Conservation (phyloP, 495 filamentous ascomycete species). For the Penicillium macrosclerotiorum region DNA sequence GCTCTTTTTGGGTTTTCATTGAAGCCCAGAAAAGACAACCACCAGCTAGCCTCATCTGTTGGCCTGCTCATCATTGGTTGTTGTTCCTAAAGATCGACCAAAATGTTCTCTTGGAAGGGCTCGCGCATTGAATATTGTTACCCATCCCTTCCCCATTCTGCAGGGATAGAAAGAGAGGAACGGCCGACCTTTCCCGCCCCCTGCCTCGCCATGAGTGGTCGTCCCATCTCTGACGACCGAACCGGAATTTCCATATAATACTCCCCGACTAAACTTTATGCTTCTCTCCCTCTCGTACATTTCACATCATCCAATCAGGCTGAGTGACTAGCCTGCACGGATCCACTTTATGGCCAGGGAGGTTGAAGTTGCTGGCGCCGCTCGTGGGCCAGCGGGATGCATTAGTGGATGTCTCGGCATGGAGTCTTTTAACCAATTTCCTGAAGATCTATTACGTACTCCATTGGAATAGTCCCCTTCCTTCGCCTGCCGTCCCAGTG, state of each 20-base stretch:
- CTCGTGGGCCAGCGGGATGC: slow-evolving; percentile 1
- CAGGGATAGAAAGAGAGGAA: not conserved
- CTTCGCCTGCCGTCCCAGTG: no score
- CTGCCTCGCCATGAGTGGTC: slow-evolving; percentile 7
- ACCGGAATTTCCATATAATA: slow-evolving; percentile 11
- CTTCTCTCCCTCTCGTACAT: slow-evolving; percentile 9
- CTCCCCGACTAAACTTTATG: slow-evolving; percentile 27
- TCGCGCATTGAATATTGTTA: no score
- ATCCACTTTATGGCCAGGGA: slow-evolving; percentile 7
- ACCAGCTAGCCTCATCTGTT: no score
- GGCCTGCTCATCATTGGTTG: no score
- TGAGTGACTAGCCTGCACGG: slow-evolving; percentile 8
- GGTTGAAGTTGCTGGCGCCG: not conserved
- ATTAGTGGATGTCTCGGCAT: not conserved
- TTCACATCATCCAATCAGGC: slow-evolving; percentile 11
- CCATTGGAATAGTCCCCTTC: not conserved
- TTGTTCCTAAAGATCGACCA: no score
- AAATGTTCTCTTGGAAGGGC: no score
- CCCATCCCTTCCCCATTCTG: not conserved
- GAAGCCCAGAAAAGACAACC: no score
- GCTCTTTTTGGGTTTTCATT: not conserved
- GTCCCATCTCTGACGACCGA: slow-evolving; percentile 2
- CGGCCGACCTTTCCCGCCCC: not conserved
- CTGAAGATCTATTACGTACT: slow-evolving; percentile 14
- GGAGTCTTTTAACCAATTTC: not conserved